Evolutionary conservation across 805 yeast genomes (phyloP).

Genomic region (Lipomyces sp.): DNA sequence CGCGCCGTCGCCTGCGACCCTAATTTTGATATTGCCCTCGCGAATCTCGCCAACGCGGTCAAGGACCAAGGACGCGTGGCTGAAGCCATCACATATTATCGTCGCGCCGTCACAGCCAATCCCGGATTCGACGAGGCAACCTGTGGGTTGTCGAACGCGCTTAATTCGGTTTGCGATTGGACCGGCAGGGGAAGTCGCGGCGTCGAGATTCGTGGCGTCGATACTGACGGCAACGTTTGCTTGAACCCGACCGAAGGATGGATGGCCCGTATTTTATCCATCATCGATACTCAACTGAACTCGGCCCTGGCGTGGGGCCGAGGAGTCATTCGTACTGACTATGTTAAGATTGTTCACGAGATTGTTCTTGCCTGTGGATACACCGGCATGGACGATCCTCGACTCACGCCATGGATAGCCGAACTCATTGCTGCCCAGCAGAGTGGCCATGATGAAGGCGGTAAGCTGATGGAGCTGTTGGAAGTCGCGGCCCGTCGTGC

Average conservation of each 20-base stretch:
- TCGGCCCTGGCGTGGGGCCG: slow-evolving; percentile 42
- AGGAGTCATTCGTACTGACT: slow-evolving; percentile 35
- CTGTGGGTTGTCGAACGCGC: slow-evolving; percentile 44
- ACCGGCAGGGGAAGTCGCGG: slow-evolving; percentile 43
- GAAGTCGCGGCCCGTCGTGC: slow-evolving; percentile 38
- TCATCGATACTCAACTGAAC: slow-evolving; percentile 40
- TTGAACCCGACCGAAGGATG: slow-evolving; percentile 39
- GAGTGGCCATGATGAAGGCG: slow-evolving; percentile 40
- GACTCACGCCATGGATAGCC: slow-evolving; percentile 21
- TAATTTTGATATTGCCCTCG: slow-evolving; percentile 43
- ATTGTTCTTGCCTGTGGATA: slow-evolving; percentile 31
- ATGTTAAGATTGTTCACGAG: slow-evolving; percentile 8
- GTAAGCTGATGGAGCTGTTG: slow-evolving; percentile 39
- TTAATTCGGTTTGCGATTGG: slow-evolving; percentile 45
- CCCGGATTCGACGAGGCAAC: slow-evolving; percentile 44
- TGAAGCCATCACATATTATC: slow-evolving; percentile 43
- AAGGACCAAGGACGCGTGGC: slow-evolving; percentile 44
- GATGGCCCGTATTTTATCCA: slow-evolving; percentile 38
- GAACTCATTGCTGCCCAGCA: slow-evolving; percentile 19
- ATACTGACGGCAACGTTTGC: slow-evolving; percentile 38
- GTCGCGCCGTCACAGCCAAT: slow-evolving; percentile 42
- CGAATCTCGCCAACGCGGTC: slow-evolving; percentile 45
- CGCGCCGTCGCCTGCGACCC: slow-evolving; percentile 44
- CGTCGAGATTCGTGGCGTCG: slow-evolving; percentile 41
- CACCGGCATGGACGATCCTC: slow-evolving; percentile 19